Percentiles rank a stretch among this genome's conserved stretches.
phyloP scores from a whole-genome alignment of 495 filamentous ascomycete species.

The Paragyromitra xinjiangensis region DNA sequence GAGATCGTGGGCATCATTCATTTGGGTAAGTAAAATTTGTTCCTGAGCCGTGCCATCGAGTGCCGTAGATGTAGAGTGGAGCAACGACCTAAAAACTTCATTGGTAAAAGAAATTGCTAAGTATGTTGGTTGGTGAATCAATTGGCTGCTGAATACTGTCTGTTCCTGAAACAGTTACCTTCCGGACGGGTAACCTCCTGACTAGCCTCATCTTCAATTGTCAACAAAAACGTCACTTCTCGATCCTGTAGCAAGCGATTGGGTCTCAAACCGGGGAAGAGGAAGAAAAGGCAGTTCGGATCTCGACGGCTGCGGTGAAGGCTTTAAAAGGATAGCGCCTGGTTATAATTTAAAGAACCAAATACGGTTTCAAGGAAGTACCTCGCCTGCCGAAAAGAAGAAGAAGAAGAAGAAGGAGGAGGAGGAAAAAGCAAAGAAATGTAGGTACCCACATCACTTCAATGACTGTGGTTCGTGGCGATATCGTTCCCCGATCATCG shows the following conservation, averaged over 20 bases:
- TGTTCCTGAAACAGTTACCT: constrained; percentile 50
- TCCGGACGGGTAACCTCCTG: constrained; percentile 47
- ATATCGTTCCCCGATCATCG: constrained; percentile 34
- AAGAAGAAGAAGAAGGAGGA: no score
- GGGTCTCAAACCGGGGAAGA: constrained; percentile 36
- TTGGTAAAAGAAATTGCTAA: constrained; percentile 33
- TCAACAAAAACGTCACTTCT: constrained; percentile 43
- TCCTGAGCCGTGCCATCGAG: constrained; percentile 39
- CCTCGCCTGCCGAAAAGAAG: not conserved
- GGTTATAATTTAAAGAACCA: constrained; percentile 36
- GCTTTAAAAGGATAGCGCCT: constrained; percentile 9
- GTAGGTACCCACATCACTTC: constrained; percentile 33
- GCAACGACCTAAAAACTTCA: not conserved
- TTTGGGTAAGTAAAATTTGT: constrained; percentile 34
- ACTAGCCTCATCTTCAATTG: constrained; percentile 31
- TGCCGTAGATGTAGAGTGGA: constrained; percentile 20
- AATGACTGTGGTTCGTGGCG: constrained; percentile 13
- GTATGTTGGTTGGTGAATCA: constrained; percentile 36
- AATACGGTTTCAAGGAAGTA: not conserved
- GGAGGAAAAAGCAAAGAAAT: constrained; percentile 15
- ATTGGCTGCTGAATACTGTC: constrained; percentile 29
- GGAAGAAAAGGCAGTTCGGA: constrained; percentile 29
- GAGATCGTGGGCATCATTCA: constrained; percentile 36
- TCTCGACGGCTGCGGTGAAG: constrained; percentile 35
- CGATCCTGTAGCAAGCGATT: constrained; percentile 26